phyloP scores from a whole-genome alignment of 768 basidiomycete species.

The Trametes gibbosa region DNA sequence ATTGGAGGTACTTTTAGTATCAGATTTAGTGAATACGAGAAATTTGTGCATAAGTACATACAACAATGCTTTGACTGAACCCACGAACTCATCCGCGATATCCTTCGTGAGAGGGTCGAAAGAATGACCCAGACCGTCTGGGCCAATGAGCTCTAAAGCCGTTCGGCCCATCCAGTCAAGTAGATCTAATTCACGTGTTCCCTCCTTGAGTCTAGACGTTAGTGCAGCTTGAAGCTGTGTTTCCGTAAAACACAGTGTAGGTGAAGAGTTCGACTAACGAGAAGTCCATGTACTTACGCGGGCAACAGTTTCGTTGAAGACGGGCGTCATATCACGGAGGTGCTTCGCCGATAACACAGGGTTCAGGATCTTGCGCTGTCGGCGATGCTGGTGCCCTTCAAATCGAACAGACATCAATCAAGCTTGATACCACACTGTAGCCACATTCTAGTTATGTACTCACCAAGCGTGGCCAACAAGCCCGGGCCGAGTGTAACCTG shows the following conservation, averaged over 20 bases:
- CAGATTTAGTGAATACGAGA: too few relatives aligned
- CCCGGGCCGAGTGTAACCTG: conserved; percentile 15
- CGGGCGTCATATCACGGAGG: conserved; percentile 22
- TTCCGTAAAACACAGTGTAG: too few relatives aligned
- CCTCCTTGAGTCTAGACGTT: conserved; percentile 3
- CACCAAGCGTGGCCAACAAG: conserved; percentile 5
- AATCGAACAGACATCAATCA: too few relatives aligned
- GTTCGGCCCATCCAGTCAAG: conserved; percentile 37
- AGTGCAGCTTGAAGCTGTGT: not conserved
- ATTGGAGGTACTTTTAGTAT: not conserved
- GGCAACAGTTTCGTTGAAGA: conserved; percentile 20
- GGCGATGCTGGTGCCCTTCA: conserved; percentile 14
- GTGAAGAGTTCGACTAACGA: too few relatives aligned
- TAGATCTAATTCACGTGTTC: conserved; percentile 23
- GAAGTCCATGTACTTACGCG: conserved; percentile 3
- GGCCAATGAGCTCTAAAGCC: conserved; percentile 41
- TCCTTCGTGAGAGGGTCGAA: conserved; percentile 36
- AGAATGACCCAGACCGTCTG: conserved; percentile 41
- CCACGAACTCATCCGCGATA: conserved; percentile 12
- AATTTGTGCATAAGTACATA: too few relatives aligned
- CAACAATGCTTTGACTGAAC: conserved; percentile 27
- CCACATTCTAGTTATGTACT: too few relatives aligned
- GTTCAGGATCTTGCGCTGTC: conserved; percentile 25
- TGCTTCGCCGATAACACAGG: conserved; percentile 24
- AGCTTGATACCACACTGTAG: too few relatives aligned